These are phyloP conservation scores for Botrytis elliptica DNA, from an alignment of 2,329 filamentous ascomycete species.

Conservation along the genomic window DNA sequence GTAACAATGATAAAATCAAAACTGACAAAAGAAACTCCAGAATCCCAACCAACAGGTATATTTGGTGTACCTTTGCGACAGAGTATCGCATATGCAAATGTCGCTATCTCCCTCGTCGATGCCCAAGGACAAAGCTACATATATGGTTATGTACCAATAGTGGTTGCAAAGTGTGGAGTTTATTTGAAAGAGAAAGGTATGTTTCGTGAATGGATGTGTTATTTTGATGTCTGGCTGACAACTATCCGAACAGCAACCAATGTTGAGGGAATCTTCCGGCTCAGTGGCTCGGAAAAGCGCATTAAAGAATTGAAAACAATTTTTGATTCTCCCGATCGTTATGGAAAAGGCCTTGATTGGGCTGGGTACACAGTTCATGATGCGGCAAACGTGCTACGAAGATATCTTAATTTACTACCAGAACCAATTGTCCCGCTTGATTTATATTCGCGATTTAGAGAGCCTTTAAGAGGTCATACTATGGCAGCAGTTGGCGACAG, in stretches of 20 bases:
- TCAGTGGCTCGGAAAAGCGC: conserved; percentile 94
- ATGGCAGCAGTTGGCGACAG: conserved; percentile 71
- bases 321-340: conserved; percentile 92
- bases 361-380: conserved; percentile 97
- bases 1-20: conserved; percentile 24
- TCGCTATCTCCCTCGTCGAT: conserved; percentile 93
- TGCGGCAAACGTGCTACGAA: conserved; percentile 90
- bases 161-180: conserved; percentile 96
- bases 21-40: conserved; percentile 28
- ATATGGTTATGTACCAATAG: conserved; percentile 97
- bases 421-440: conserved; percentile 95
- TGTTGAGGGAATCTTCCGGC: conserved; percentile 92
- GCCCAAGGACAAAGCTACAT: conserved; percentile 93
- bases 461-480: conserved; percentile 66
- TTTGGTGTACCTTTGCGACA: conserved; percentile 91
- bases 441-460: conserved; percentile 87
- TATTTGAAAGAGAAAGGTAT: conserved; percentile 96
- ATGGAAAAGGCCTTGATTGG: conserved; percentile 96
- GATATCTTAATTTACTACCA: conserved; percentile 93
- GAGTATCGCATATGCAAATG: conserved; percentile 96
- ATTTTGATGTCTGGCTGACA: conserved; percentile 20
- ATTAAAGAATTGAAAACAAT: conserved; percentile 93
- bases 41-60: conserved; percentile 63
- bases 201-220: conserved; percentile 35
- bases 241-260: conserved; percentile 68